phyloP scores from a whole-genome alignment of 176 grass and related monocot species.

The Triticum timopheevii region DNA sequence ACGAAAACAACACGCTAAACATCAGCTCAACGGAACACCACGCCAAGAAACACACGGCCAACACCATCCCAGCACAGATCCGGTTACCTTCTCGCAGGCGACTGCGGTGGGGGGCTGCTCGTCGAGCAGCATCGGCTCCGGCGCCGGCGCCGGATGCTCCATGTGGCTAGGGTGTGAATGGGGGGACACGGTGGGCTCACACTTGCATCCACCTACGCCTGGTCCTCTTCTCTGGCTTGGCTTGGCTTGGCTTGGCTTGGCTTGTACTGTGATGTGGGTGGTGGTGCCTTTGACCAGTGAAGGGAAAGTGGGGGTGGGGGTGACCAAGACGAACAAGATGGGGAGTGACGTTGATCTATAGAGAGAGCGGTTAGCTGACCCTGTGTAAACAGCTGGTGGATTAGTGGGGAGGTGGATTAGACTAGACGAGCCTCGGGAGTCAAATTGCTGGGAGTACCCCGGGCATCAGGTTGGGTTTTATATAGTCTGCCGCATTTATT shows the following conservation, averaged over 20 bases:
- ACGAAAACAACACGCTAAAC: neutral
- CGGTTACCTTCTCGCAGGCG: constrained; percentile 24
- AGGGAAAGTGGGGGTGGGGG: neutral
- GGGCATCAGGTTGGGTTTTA: neutral
- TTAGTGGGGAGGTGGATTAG: neutral
- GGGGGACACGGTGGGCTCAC: constrained; percentile 3
- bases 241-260: neutral
- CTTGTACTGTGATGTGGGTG: constrained; percentile 4
- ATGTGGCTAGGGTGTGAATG: constrained; percentile 24
- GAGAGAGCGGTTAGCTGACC: constrained; percentile 2
- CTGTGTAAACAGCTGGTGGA: constrained; percentile 28
- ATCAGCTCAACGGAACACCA: neutral
- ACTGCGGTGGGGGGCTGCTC: constrained; percentile 5
- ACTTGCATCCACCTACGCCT: neutral
- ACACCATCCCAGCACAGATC: neutral
- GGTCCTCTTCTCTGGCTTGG: neutral
- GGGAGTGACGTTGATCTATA: no score
- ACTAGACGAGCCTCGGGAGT: neutral
- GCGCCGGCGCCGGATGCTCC: constrained; percentile 27
- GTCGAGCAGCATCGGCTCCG: constrained; percentile 33
- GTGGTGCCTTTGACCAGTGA: constrained; percentile 23
- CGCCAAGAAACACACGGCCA: neutral
- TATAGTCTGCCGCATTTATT: neutral
- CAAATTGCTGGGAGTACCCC: neutral
- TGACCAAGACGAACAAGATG: no score